Evolutionary conservation across 192 early-diverging fungal species (phyloP).

Genomic region (Rhizophagus sp.): DNA sequence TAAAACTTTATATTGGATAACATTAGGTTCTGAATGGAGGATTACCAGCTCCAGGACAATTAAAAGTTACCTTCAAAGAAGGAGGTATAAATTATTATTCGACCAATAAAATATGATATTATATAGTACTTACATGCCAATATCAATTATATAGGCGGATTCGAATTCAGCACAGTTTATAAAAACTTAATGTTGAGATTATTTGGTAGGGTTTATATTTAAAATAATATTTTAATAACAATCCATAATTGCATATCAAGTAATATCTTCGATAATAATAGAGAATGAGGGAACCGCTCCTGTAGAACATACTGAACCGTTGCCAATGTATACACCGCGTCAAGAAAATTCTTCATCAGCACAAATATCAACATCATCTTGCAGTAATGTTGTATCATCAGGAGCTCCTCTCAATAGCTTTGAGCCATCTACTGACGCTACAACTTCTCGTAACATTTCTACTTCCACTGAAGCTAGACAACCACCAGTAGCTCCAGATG

Average conservation of each 20-base stretch:
- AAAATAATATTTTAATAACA: neutral
- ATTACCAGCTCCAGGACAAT: constrained; percentile 36
- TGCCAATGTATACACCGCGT: constrained; percentile 41
- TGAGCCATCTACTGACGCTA: neutral
- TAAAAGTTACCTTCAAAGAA: constrained; percentile 54
- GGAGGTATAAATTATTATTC: constrained; percentile 38
- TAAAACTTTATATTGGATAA: neutral
- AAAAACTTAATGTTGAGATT: constrained; percentile 37
- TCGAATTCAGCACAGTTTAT: constrained; percentile 48
- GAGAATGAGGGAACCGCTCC: constrained; percentile 31
- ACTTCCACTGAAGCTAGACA: neutral
- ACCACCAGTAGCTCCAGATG: neutral
- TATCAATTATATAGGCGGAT: constrained; percentile 35
- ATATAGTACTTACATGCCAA: neutral
- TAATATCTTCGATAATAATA: constrained; percentile 16
- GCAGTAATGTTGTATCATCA: neutral
- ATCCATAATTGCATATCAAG: neutral
- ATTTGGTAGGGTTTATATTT: constrained; percentile 31
- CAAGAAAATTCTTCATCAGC: neutral
- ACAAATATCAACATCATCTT: neutral
- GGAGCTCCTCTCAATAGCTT: neutral
- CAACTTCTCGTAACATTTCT: neutral
- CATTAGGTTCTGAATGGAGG: constrained; percentile 47
- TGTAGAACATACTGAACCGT: constrained; percentile 34
- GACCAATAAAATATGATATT: neutral